These are phyloP conservation scores for Solanum clarkiae DNA, from an alignment of 257 asterid genomes.

Conservation along the genomic window DNA sequence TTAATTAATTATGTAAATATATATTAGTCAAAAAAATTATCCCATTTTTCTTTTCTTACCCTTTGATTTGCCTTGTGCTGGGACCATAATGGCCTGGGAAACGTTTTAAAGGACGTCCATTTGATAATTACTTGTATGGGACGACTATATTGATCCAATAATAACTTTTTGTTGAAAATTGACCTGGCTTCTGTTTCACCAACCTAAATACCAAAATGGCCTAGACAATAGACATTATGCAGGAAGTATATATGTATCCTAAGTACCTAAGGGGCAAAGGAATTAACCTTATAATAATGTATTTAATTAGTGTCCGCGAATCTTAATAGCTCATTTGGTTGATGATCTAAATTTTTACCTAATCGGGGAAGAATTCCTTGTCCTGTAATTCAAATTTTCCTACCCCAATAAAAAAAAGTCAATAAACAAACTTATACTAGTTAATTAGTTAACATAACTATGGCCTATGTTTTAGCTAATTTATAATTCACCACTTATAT, in stretches of 20 bases:
- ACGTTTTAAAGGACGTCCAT: neutral
- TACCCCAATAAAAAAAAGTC: no score
- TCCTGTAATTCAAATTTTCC: no score
- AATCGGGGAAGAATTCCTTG: no score
- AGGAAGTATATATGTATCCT: neutral
- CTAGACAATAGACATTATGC: neutral
- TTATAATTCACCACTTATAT: no score
- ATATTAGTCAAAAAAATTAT: neutral
- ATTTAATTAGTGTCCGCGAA: neutral
- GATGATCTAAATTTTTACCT: no score
- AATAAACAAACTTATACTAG: no score
- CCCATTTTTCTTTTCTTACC: neutral
- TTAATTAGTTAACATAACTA: no score
- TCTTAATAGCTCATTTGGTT: neutral
- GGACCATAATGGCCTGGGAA: neutral
- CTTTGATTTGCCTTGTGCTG: neutral
- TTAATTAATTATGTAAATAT: neutral
- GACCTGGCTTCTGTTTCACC: neutral
- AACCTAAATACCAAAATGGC: neutral
- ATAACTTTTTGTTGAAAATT: neutral
- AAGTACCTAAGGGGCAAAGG: neutral
- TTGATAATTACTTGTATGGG: neutral
- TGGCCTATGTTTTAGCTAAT: no score
- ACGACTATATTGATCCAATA: neutral
- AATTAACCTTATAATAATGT: neutral